These are phyloP conservation scores for Fraxinus platypoda DNA, from an alignment of 305 asterid species.

Conservation along the genomic window DNA sequence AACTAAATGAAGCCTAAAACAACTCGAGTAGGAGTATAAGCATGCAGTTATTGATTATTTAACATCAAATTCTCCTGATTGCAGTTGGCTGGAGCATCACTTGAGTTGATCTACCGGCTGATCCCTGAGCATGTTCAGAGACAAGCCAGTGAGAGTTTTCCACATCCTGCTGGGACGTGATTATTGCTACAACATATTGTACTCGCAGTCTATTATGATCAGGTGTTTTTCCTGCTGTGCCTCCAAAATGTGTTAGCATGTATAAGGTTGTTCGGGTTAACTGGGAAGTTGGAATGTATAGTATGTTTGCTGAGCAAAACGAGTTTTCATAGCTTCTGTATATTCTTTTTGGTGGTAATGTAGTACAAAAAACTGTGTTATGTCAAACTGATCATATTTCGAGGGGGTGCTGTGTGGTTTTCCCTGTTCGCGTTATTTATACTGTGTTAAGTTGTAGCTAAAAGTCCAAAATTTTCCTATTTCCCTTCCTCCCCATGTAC, in stretches of 20 bases:
- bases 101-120: slow-evolving; percentile 42
- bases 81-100: slow-evolving; percentile 47
- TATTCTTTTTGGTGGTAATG: slow-evolving; percentile 28
- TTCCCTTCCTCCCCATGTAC: not conserved
- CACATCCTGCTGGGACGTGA: slow-evolving; percentile 27
- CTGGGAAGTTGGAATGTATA: slow-evolving; percentile 21
- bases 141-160: slow-evolving; percentile 29
- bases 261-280: slow-evolving; percentile 20
- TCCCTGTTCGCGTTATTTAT: not conserved
- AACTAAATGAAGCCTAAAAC: not conserved
- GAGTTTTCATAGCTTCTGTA: slow-evolving; percentile 26
- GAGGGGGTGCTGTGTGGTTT: not conserved
- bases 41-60: not conserved
- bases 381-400: not conserved
- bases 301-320: slow-evolving; percentile 22
- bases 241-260: slow-evolving; percentile 25
- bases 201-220: not conserved
- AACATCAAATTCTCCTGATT: slow-evolving; percentile 7
- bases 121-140: slow-evolving; percentile 48
- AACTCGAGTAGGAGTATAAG: not conserved
- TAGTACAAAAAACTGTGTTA: not conserved
- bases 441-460: slow-evolving; percentile 18
- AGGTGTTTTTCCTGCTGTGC: slow-evolving; percentile 24
- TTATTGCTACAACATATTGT: slow-evolving; percentile 7
- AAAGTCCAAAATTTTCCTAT: not conserved